Conservation (phyloP, 805 yeast genomes). For the Monosporozyma yasuniensis region DNA sequence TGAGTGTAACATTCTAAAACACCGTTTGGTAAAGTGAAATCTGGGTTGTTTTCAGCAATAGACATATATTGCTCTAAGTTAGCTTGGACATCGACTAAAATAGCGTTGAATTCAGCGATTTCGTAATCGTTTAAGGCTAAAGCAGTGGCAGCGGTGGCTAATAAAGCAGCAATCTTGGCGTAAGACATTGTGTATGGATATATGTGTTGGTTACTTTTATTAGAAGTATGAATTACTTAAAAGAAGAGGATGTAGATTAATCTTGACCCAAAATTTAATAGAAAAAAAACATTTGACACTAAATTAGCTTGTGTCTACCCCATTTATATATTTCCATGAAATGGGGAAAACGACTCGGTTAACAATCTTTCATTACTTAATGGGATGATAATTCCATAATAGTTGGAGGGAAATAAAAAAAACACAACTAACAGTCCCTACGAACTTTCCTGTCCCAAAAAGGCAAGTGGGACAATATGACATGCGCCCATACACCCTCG, state of each 20-base stretch:
- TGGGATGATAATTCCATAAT: no score
- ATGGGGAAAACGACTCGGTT: no score
- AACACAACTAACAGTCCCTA: no score
- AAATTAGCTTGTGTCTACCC: no score
- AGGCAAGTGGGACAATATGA: no score
- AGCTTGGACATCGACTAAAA: constrained; percentile 17
- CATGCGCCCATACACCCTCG: no score
- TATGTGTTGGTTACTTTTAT: background rate
- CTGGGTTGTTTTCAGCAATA: constrained; percentile 13
- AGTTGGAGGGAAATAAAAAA: no score
- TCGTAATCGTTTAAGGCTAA: constrained; percentile 11
- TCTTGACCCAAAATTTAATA: no score
- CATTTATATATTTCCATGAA: no score
- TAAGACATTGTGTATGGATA: constrained; percentile 8
- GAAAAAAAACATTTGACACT: no score
- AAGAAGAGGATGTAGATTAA: background rate
- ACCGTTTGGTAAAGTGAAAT: constrained; percentile 17
- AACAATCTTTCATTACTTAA: no score
- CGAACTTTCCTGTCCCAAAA: no score
- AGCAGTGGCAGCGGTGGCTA: constrained; percentile 15
- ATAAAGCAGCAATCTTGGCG: constrained; percentile 11
- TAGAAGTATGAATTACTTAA: background rate
- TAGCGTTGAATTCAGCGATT: constrained; percentile 19
- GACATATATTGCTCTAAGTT: constrained; percentile 16
- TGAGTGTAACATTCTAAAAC: constrained; percentile 18